These are phyloP conservation scores for Penicillium crystallinum DNA, from an alignment of 495 filamentous ascomycete species.

Conservation along the genomic window DNA sequence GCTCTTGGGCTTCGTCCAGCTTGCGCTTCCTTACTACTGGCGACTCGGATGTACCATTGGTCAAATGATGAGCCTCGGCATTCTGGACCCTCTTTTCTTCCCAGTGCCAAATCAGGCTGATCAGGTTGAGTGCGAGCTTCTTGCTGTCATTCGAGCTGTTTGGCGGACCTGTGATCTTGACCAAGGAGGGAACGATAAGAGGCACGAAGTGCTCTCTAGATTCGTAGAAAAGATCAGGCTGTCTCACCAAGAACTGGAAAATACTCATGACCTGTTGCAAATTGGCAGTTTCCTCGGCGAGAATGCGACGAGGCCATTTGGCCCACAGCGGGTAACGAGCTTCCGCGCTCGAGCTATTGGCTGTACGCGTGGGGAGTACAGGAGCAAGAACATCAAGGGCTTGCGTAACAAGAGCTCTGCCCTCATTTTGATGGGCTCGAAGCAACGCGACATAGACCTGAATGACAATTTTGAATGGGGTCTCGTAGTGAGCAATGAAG, in stretches of 20 bases:
- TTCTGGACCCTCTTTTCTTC: conserved; percentile 72
- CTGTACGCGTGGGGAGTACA: conserved; percentile 69
- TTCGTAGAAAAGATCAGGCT: conserved; percentile 92
- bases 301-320: conserved; percentile 80
- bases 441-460: conserved; percentile 90
- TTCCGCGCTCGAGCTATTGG: conserved; percentile 42
- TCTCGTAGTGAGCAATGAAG: conserved; percentile 96
- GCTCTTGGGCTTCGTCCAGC: conserved; percentile 51
- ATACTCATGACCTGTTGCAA: conserved; percentile 95
- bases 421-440: conserved; percentile 91
- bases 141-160: conserved; percentile 90
- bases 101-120: conserved; percentile 87
- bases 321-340: conserved; percentile 75
- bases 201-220: conserved; percentile 84
- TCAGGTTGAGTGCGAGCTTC: conserved; percentile 84
- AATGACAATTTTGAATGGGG: conserved; percentile 88
- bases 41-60: conserved; percentile 55
- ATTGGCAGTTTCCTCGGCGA: conserved; percentile 95
- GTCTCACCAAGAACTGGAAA: conserved; percentile 90
- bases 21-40: conserved; percentile 72
- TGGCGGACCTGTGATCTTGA: conserved; percentile 79
- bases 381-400: conserved; percentile 91
- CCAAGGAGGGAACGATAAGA: conserved; percentile 80
- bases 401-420: conserved; percentile 84
- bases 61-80: conserved; percentile 25